Percentiles rank a stretch among this genome's conserved stretches.
phyloP scores from a whole-genome alignment of 169 alveolate genomes.

The Plasmodium sp. region DNA sequence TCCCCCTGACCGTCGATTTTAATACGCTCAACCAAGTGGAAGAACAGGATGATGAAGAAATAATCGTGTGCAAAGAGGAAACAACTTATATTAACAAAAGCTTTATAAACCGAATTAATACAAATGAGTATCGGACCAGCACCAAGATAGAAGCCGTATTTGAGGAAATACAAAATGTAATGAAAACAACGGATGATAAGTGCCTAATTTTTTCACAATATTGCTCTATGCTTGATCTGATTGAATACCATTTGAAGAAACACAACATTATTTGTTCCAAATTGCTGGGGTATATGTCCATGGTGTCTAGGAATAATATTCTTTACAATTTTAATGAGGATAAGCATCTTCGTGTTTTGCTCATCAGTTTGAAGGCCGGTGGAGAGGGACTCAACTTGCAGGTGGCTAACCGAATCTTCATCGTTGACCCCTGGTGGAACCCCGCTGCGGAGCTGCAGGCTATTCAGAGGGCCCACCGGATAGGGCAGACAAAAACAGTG shows the following conservation, averaged over 20 bases:
- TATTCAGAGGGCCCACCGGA: slow-evolving; percentile 96
- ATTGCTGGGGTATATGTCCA: slow-evolving; percentile 87
- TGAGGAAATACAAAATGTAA: slow-evolving; percentile 83
- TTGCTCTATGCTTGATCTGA: slow-evolving; percentile 90
- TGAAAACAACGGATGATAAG: slow-evolving; percentile 80
- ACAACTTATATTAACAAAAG: slow-evolving; percentile 74
- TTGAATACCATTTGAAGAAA: slow-evolving; percentile 85
- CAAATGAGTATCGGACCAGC: slow-evolving; percentile 82
- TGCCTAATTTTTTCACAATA: slow-evolving; percentile 91
- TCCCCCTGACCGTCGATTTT: slow-evolving; percentile 84
- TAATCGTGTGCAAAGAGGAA: slow-evolving; percentile 50
- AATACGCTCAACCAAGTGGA: background rate
- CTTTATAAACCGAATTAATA: slow-evolving; percentile 81
- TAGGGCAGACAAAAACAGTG: slow-evolving; percentile 96
- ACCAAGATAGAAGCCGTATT: slow-evolving; percentile 86
- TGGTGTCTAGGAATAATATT: slow-evolving; percentile 86
- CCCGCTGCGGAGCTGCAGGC: slow-evolving; percentile 99
- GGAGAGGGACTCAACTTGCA: slow-evolving; percentile 99
- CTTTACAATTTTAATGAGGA: slow-evolving; percentile 88
- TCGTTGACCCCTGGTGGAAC: slow-evolving; percentile 99
- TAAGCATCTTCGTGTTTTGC: slow-evolving; percentile 87
- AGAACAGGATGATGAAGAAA: slow-evolving; percentile 37
- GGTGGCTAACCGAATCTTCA: slow-evolving; percentile 96
- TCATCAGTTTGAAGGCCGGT: slow-evolving; percentile 96
- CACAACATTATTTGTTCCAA: slow-evolving; percentile 85